Base-by-base conservation (phyloP, 805 yeast genomes). In the Wickerhamomyces canadensis region DNA sequence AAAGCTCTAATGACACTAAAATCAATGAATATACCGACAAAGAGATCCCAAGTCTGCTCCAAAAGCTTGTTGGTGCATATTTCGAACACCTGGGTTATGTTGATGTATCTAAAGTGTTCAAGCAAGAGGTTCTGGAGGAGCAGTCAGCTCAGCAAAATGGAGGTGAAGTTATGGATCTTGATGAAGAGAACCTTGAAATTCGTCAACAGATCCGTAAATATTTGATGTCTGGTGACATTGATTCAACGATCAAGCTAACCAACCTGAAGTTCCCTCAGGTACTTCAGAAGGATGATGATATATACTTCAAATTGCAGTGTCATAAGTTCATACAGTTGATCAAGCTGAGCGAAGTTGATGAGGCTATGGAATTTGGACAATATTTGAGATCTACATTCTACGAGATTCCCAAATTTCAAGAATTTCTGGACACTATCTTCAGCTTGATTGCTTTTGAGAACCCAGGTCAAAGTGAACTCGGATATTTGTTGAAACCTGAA, bases 51-150 rank as follows among this genome's bases (percentile, higher is more conserved):
- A 38, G 32, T 11, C 35, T 59, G 8, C 51, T 67, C 33, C 60
- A 61, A 30, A 47, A 57, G 17, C 56, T 70, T 28, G 63, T 72
- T 4, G 44, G 62, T n/a, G 58, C 67, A 12, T 80, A 78, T 51
- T 67, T 81, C 27, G 64, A 68, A n/a, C 76, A 78, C 49, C 68
- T 70, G 37, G 87, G 87, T 3, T 72, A 68, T 47, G 63, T 66
- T 22, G 76, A 75, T 38, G 71, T 77, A 3, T 72, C 76, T 3
- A 63, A 63, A 40, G 72, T 77, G 0, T 73, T 81, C 40, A 57
- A 65, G 17, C 54, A 61, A 26, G 86, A 79, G 44, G 47, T 72
- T 22, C 44, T 48, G 9, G 44, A 52, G 15, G 68, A 67, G 33
- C 30, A 18, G 16, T 4, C 8, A 19, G 12, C 14, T 6, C 29